Conservation (phyloP, 2,329 filamentous ascomycete genomes). For the Albifimbria verrucaria region DNA sequence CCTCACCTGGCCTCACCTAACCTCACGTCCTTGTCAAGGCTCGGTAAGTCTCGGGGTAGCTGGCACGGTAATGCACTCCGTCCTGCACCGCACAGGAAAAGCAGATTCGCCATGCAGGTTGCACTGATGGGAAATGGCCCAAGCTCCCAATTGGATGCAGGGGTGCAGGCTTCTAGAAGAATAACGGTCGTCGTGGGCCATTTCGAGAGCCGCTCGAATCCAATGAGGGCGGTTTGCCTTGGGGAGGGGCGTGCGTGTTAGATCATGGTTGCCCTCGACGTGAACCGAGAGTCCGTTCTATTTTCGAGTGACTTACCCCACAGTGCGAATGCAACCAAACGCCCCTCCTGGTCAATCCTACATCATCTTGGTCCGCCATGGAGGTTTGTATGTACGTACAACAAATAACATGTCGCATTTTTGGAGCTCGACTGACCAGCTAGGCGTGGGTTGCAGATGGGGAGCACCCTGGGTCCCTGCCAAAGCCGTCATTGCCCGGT, state of each 20-base stretch:
- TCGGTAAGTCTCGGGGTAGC: not conserved
- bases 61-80: not conserved
- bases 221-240: constrained; percentile 21
- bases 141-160: constrained; percentile 23
- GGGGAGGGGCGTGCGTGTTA: constrained; percentile 14
- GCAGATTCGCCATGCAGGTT: not conserved
- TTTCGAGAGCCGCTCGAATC: not conserved
- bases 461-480: not conserved
- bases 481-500: not conserved
- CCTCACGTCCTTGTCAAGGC: too few relatives aligned
- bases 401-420: not conserved
- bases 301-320: constrained; percentile 28
- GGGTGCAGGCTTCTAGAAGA: constrained; percentile 26
- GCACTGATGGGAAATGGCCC: constrained; percentile 13
- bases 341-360: not conserved
- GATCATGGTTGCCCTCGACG: constrained; percentile 11
- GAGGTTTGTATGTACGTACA: not conserved
- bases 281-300: constrained; percentile 27
- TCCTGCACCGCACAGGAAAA: not conserved
- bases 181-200: constrained; percentile 14
- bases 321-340: constrained; percentile 20
- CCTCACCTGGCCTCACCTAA: too few relatives aligned
- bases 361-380: not conserved
- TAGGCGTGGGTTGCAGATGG: not conserved
- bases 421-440: not conserved